Base-by-base conservation (phyloP, 176 grass and related monocot species). In the Melocanna baccifera region DNA sequence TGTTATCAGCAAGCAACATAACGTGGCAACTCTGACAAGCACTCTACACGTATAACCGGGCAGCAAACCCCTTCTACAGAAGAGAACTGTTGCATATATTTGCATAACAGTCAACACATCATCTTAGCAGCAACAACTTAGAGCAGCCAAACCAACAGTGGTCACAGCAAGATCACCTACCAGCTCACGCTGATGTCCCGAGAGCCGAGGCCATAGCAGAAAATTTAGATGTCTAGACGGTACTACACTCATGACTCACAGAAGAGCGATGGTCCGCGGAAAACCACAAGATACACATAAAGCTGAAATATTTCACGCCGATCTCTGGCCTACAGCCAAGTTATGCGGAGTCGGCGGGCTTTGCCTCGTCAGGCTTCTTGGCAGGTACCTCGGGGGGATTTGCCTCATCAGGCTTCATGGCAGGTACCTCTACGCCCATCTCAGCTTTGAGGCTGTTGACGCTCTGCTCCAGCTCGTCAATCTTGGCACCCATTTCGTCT, bases 401-500 rank as follows among this genome's bases (percentile, higher is more conserved):
- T 13, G 81, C 67, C 56, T 97, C 92, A 2, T 94, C 89, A 0
- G 77, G 19, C 57, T 93, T 94, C 82, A 93, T 97, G 28, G 65
- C 69, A 29, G 75, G 53, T 62, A 15, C 29, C 20, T 94, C 95
- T 9, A 81, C 36, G 16, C 87, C 92, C 78, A 97, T 89, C 91
- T 97, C 95, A 73, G 89, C 76, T 90, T 98, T 98, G 26, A 98
- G 95, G 28, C 93, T 85, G 0, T 91, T 98, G n/a, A 98, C 85
- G 81, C 91, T 91, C 86, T 98, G 87, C 88, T 98, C 95, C 75
- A 98, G 89, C 64, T 98, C 92, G 12, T 98, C 89, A 7, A 98
- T 98, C 88, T 92, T 94, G 71, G 75, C 86, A 84, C 91, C 95
- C 91, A 98, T 98, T 73, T 98, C 95, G 83, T 98, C 95, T 82